Percentiles rank a stretch among this genome's conserved stretches.
phyloP scores from a whole-genome alignment of 352 stramenopile genomes.

The Phytophthora ramorum region DNA sequence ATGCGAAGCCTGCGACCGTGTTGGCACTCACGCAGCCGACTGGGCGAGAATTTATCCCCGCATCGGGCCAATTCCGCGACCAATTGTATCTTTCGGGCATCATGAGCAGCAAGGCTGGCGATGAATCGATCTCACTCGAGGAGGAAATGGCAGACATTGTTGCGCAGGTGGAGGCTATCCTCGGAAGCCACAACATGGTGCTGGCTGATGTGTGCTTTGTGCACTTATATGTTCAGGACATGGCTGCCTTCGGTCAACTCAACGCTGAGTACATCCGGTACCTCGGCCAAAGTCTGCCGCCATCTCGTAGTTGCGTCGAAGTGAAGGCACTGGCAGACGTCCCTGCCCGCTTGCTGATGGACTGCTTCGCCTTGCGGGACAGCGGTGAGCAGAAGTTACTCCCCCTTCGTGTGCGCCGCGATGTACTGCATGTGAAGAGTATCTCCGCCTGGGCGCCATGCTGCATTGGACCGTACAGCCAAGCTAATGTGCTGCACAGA shows the following conservation, averaged over 20 bases:
- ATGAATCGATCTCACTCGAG: conserved; percentile 46
- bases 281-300: conserved; percentile 85
- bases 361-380: conserved; percentile 89
- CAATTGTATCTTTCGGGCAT: conserved; percentile 74
- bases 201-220: conserved; percentile 95
- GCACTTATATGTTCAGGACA: conserved; percentile 97
- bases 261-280: conserved; percentile 95
- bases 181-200: conserved; percentile 55
- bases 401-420: conserved; percentile 60
- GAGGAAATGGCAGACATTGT: conserved; percentile 77
- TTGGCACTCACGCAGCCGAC: conserved; percentile 24
- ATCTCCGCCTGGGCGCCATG: conserved; percentile 97
- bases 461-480: conserved; percentile 99
- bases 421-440: conserved; percentile 97
- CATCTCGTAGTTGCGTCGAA: conserved; percentile 90
- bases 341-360: conserved; percentile 83
- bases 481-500: conserved; percentile 95
- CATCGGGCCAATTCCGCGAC: conserved; percentile 59
- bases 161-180: conserved; percentile 40
- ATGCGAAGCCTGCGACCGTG: conserved; percentile 29
- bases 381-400: conserved; percentile 70
- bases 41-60: conserved; percentile 32
- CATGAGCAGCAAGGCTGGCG: conserved; percentile 45
- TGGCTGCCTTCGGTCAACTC: conserved; percentile 92
- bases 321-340: conserved; percentile 60